Conservation (phyloP, 1,284 basidiomycete genomes). For the Ceratorhiza oryzae-sativae region DNA sequence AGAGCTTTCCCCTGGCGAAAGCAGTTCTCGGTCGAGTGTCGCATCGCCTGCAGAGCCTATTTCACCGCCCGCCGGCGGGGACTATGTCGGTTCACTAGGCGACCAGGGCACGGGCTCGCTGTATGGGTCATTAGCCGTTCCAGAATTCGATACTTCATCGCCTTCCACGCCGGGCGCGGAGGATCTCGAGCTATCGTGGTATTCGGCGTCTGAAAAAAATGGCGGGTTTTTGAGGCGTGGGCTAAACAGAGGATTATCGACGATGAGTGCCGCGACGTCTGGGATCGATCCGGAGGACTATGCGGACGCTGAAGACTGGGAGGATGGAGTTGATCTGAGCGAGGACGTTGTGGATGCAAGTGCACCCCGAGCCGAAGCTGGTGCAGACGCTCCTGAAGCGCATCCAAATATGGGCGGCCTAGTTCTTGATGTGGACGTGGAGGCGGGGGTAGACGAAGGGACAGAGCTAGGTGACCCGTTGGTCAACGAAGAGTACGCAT, state of each 20-base stretch:
- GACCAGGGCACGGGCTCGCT: too few species aligned
- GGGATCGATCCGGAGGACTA: slow-evolving; percentile 30
- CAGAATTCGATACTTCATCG: background rate
- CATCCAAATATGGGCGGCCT: too few species aligned
- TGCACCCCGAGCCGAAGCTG: slow-evolving; percentile 46
- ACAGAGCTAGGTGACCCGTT: slow-evolving; percentile 19
- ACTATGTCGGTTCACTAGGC: too few species aligned
- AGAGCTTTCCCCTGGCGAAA: slow-evolving; percentile 24
- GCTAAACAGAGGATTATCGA: background rate
- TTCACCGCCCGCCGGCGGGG: slow-evolving; percentile 11
- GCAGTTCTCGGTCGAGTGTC: slow-evolving; percentile 21
- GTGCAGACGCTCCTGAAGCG: background rate
- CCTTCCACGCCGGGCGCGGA: background rate
- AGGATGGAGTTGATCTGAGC: slow-evolving; percentile 21
- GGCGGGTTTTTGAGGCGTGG: background rate
- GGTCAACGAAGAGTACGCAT: slow-evolving; percentile 43
- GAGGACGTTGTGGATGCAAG: slow-evolving; percentile 16
- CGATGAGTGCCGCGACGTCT: background rate
- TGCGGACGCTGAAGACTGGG: slow-evolving; percentile 33
- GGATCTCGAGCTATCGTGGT: slow-evolving; percentile 21
- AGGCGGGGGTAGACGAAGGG: background rate
- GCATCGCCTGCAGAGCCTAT: slow-evolving; percentile 26
- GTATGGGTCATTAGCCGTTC: background rate
- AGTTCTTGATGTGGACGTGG: too few species aligned
- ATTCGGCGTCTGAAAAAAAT: background rate